These are phyloP conservation scores for Aspergillus alliaceus DNA, from an alignment of 2,329 filamentous ascomycete genomes.

Conservation along the genomic window DNA sequence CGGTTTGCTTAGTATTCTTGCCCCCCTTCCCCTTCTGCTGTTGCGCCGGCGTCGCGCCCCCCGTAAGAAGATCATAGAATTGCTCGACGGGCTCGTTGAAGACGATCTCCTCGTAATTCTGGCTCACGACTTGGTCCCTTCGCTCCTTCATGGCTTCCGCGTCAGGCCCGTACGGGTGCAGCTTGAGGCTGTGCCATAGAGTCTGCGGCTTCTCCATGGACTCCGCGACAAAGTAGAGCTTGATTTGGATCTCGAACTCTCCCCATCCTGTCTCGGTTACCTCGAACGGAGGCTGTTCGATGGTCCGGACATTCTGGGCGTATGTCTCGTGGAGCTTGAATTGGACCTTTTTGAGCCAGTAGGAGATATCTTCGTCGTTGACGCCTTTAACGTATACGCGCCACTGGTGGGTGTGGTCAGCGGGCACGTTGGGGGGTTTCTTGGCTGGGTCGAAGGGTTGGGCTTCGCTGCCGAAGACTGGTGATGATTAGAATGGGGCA, in stretches of 20 bases:
- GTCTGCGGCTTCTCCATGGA: constrained; percentile 92
- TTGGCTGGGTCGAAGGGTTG: constrained; percentile 73
- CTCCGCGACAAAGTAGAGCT: constrained; percentile 87
- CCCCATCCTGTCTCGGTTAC: constrained; percentile 95
- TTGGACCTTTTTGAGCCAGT: constrained; percentile 95
- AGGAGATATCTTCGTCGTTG: constrained; percentile 85
- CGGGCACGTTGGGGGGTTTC: constrained; percentile 72
- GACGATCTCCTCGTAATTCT: constrained; percentile 89
- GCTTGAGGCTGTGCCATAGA: constrained; percentile 86
- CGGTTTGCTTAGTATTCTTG: constrained; percentile 52
- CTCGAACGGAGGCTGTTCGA: constrained; percentile 79
- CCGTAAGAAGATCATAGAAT: constrained; percentile 84
- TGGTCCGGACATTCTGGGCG: constrained; percentile 80
- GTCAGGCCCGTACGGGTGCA: constrained; percentile 82
- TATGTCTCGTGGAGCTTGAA: constrained; percentile 99
- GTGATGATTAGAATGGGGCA: constrained; percentile 20
- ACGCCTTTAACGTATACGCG: constrained; percentile 89
- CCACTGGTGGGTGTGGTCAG: constrained; percentile 97
- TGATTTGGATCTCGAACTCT: constrained; percentile 94
- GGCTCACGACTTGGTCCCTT: constrained; percentile 67
- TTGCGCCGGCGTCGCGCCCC: constrained; percentile 53
- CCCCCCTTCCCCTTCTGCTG: constrained; percentile 60
- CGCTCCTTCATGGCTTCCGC: constrained; percentile 71
- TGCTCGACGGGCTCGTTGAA: constrained; percentile 97
- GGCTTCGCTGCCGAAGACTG: constrained; percentile 80